These are phyloP conservation scores for Hirsutella minnesotensis DNA, from an alignment of 2,329 filamentous ascomycete genomes.

Conservation along the genomic window DNA sequence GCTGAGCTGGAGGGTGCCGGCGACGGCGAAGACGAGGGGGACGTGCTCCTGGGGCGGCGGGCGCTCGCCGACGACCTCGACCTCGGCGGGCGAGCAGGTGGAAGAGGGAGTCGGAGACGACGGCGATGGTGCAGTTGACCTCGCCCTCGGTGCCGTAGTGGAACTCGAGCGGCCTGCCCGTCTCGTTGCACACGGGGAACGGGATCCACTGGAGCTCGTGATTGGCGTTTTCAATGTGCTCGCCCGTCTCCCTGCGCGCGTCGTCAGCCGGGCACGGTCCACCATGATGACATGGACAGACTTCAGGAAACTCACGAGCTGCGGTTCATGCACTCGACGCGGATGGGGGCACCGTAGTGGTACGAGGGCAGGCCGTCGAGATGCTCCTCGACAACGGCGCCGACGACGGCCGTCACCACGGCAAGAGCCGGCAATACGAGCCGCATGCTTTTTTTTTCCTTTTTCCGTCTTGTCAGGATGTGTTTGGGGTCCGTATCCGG, in stretches of 20 bases:
- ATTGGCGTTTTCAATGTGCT: slow-evolving; percentile 71
- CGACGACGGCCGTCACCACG: slow-evolving; percentile 12
- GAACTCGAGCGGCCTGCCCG: slow-evolving; percentile 68
- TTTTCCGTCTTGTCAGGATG: too few relatives aligned
- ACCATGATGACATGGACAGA: too few relatives aligned
- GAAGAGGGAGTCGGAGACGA: slow-evolving; percentile 70
- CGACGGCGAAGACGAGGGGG: slow-evolving; percentile 77
- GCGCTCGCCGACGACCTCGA: slow-evolving; percentile 42
- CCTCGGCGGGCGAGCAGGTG: slow-evolving; percentile 54
- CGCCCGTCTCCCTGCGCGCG: slow-evolving; percentile 61
- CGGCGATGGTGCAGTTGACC: slow-evolving; percentile 71
- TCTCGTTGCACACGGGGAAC: slow-evolving; percentile 86
- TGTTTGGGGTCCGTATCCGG: too few relatives aligned
- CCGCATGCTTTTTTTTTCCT: not conserved
- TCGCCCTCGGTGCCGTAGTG: slow-evolving; percentile 75
- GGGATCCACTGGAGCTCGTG: slow-evolving; percentile 86
- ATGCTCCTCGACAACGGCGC: slow-evolving; percentile 5
- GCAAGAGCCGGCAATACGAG: not conserved
- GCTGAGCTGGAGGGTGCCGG: slow-evolving; percentile 76
- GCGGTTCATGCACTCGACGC: slow-evolving; percentile 62
- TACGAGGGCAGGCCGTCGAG: slow-evolving; percentile 42
- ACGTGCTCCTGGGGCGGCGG: slow-evolving; percentile 51
- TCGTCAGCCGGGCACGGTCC: not conserved
- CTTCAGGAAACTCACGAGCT: slow-evolving; percentile 45
- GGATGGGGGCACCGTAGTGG: slow-evolving; percentile 54